Evolutionary conservation across 495 filamentous ascomycete species (phyloP), one percentile per base, ranked within the genome.

Genomic region (Aspergillus conjunctus): DNA sequence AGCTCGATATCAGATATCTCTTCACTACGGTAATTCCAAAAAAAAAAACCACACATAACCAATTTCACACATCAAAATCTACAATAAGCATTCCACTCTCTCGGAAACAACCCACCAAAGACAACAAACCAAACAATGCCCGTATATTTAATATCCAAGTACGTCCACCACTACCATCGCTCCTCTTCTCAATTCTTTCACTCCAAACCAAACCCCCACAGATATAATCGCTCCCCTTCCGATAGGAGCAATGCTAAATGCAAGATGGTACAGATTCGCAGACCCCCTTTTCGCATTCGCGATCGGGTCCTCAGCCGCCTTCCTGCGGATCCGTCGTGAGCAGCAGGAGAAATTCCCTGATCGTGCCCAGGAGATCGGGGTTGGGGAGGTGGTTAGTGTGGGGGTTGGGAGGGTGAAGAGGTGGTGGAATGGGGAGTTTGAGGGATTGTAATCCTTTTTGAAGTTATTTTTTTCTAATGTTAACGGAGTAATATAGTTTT

Each of bases 231-330:
- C 26, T 26, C 5, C 26, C 26, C 5, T 2, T 26, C 26, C 26
- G 26, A 46, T 7, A 20, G 20, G 17, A 2, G 18, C 11, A 20
- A 20, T 17, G 17, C 9, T 3, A 20, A 46, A 46, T 21, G 3
- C 14, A 46, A 46, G 20, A 46, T 20, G 20, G 7, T 32, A 43
- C 44, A 93, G 91, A 71, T 66, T 84, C 51, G 85, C 83, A 20
- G 94, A 98, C 68, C 94, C 93, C 18, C 67, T 97, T 62, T 98
- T 97, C 70, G 94, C 92, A 43, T 61, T 96, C 43, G 73, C 83
- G 53, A 93, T 97, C 68, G 94, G 88, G 80, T 11, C 83, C 79
- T 50, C 88, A 76, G 60, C 89, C 76, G 54, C 83, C 71, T 46
- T 79, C 63, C 56, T 81, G 46, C 73, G 74, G 62, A 72, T 98